Evolutionary conservation across 1,139 yeast species (phyloP).

Genomic region (Magnusiomyces fungicola): DNA sequence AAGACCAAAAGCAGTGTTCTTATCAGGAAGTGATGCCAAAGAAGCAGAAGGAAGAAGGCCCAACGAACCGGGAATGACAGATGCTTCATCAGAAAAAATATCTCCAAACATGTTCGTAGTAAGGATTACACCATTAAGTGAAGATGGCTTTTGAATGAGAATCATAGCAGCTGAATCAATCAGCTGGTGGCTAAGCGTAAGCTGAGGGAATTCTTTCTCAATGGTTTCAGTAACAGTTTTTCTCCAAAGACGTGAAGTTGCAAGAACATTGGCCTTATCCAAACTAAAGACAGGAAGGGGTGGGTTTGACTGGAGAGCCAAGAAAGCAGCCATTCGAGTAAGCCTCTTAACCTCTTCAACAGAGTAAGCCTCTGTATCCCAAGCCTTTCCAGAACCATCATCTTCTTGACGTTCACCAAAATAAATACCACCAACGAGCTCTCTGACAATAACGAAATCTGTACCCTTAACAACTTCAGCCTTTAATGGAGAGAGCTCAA

Average conservation of each 20-base stretch:
- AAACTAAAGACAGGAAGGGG: slow-evolving; percentile 67
- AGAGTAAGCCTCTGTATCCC: slow-evolving; percentile 89
- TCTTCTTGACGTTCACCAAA: slow-evolving; percentile 95
- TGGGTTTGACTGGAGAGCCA: slow-evolving; percentile 88
- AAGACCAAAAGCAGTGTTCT: slow-evolving; percentile 87
- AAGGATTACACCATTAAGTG: slow-evolving; percentile 74
- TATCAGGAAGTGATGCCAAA: slow-evolving; percentile 88
- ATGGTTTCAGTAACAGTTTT: slow-evolving; percentile 82
- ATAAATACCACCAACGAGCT: slow-evolving; percentile 95
- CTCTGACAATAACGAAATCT: slow-evolving; percentile 87
- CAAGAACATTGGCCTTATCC: slow-evolving; percentile 95
- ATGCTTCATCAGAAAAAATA: slow-evolving; percentile 94
- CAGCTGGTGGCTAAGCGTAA: slow-evolving; percentile 82
- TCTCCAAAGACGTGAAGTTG: slow-evolving; percentile 95
- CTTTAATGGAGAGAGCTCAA: slow-evolving; percentile 83
- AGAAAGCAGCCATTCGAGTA: slow-evolving; percentile 88
- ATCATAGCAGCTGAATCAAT: slow-evolving; percentile 99
- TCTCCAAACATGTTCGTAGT: slow-evolving; percentile 98
- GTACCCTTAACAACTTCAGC: slow-evolving; percentile 82
- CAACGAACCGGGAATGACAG: slow-evolving; percentile 94
- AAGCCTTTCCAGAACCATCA: slow-evolving; percentile 74
- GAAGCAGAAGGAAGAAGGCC: slow-evolving; percentile 96
- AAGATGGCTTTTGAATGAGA: slow-evolving; percentile 80
- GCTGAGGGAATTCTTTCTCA: slow-evolving; percentile 79
- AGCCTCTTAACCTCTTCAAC: slow-evolving; percentile 89